A percentile compares a stretch with the other conserved stretches of the same genome.
These are phyloP conservation scores for Trichoderma orchidacearum DNA, from an alignment of 495 filamentous ascomycete genomes.

Conservation along the genomic window DNA sequence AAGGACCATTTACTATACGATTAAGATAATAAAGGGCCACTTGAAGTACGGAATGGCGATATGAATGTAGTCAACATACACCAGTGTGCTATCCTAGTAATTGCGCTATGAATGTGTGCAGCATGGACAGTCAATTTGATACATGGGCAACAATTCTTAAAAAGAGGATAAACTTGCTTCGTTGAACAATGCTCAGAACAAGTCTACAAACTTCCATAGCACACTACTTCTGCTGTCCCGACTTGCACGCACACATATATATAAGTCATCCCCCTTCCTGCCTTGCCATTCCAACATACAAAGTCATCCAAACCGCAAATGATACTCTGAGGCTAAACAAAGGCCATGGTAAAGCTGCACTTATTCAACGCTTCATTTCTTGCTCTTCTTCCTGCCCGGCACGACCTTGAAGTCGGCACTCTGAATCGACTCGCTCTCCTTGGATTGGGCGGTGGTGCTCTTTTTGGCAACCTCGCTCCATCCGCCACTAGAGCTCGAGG, in stretches of 20 bases:
- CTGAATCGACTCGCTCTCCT: conserved; percentile 35
- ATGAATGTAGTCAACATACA: no score
- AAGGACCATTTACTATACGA: not conserved
- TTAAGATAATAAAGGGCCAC: not conserved
- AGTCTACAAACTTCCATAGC: no score
- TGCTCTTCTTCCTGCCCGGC: conserved; percentile 84
- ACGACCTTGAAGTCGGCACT: conserved; percentile 74
- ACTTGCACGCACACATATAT: no score
- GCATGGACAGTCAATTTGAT: no score
- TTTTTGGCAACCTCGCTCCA: conserved; percentile 99
- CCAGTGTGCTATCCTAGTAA: no score
- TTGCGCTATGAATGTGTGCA: no score
- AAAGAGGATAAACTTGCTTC: no score
- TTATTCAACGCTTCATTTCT: conserved; percentile 31
- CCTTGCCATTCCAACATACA: no score
- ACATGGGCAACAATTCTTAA: no score
- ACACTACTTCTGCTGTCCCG: no score
- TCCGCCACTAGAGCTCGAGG: conserved; percentile 45
- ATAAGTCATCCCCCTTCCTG: no score
- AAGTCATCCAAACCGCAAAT: not conserved
- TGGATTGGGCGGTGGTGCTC: conserved; percentile 25
- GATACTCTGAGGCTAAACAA: not conserved
- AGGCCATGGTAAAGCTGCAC: not conserved
- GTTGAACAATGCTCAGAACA: no score
- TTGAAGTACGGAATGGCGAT: not conserved